Conservation (phyloP, 176 grass and related monocot species). For the Hordeum vulgare region MorexV3_pseudomolecules_assembly NC_058519.1:617243453-617243952, state of each 20-base stretch:
- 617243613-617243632: not conserved
- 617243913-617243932: slow-evolving; percentile 9
- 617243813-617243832: not conserved
- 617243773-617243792: too few species aligned
- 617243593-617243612: slow-evolving; percentile 18
- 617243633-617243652: not conserved
- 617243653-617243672: slow-evolving; percentile 9
- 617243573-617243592: not conserved
- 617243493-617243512: slow-evolving; percentile 2
- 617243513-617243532: slow-evolving; percentile 19
- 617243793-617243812: too few species aligned
- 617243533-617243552: not conserved
- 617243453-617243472: slow-evolving; percentile 6
- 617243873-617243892: not conserved
- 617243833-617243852: not conserved
- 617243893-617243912: not conserved
- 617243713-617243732: too few species aligned
- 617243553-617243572: slow-evolving; percentile 17
- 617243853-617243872: slow-evolving; percentile 1
- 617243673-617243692: slow-evolving; percentile 18
- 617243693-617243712: too few species aligned
- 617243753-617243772: too few species aligned
- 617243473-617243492: not conserved
- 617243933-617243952: not conserved
- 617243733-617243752: too few species aligned